phyloP scores from a whole-genome alignment of 1,139 yeast genomes.

The Geotrichum fermentans region DNA sequence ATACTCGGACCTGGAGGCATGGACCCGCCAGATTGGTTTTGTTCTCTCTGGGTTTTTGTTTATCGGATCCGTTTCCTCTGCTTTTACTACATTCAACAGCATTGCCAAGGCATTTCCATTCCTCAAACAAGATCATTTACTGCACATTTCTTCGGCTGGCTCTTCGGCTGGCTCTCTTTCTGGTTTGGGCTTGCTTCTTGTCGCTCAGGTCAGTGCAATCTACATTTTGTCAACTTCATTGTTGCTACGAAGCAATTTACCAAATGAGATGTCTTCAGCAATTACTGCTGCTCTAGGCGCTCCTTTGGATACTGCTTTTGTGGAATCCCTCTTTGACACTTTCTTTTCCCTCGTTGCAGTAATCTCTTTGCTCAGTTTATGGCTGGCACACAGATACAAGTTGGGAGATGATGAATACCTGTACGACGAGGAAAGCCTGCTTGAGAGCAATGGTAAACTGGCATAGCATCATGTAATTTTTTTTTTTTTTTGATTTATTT shows the following conservation, averaged over 20 bases:
- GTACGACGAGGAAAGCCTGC: constrained; percentile 31
- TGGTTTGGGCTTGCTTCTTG: constrained; percentile 42
- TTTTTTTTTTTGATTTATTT: background rate
- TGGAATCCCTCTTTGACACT: constrained; percentile 78
- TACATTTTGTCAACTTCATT: constrained; percentile 78
- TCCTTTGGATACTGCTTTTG: constrained; percentile 51
- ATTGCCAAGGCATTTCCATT: constrained; percentile 33
- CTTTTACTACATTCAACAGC: constrained; percentile 32
- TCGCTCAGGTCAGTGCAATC: constrained; percentile 69
- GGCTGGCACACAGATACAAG: constrained; percentile 25
- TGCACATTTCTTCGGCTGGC: constrained; percentile 5
- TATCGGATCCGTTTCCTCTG: constrained; percentile 50
- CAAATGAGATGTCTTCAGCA: constrained; percentile 54
- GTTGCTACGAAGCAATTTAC: constrained; percentile 68
- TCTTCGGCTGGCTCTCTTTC: background rate
- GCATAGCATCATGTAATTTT: constrained; percentile 15
- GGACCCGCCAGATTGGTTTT: constrained; percentile 62
- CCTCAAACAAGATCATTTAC: constrained; percentile 22
- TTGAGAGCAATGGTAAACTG: constrained; percentile 27
- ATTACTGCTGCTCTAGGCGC: constrained; percentile 47
- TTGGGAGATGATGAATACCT: constrained; percentile 19
- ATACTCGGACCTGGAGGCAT: constrained; percentile 44
- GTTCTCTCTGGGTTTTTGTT: constrained; percentile 62
- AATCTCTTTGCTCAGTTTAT: constrained; percentile 46
- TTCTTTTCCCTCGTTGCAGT: constrained; percentile 59